Evolutionary conservation across 352 stramenopile genomes (phyloP).

Genomic region (Phytophthora rubi): DNA sequence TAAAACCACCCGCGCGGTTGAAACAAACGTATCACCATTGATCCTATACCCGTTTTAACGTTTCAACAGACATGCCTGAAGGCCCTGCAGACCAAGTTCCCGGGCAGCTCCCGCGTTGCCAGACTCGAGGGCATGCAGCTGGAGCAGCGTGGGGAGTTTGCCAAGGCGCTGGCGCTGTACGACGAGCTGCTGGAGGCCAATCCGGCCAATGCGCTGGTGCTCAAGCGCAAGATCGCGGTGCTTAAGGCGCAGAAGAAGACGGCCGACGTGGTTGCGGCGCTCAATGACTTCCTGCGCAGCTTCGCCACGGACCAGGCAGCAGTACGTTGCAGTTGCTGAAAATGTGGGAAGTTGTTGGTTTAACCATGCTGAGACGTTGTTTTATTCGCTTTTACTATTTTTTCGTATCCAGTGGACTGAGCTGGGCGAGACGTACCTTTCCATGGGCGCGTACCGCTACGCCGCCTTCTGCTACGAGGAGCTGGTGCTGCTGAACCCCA

Average conservation of each 20-base stretch:
- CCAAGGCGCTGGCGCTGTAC: conserved; percentile 65
- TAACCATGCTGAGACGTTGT: not conserved
- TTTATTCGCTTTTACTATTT: conserved; percentile 15
- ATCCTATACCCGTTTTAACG: not conserved
- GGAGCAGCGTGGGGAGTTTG: conserved; percentile 62
- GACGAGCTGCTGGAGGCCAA: conserved; percentile 63
- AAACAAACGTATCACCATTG: not conserved
- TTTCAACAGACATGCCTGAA: conserved; percentile 41
- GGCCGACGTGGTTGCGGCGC: conserved; percentile 52
- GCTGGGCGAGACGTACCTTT: conserved; percentile 64
- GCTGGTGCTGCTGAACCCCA: conserved; percentile 71
- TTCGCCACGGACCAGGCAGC: conserved; percentile 65
- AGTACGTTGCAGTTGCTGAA: conserved; percentile 32
- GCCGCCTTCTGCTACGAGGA: conserved; percentile 80
- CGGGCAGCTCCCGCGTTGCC: conserved; percentile 61
- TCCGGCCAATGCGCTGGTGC: conserved; percentile 61
- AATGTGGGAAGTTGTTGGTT: conserved; percentile 4
- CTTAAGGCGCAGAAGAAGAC: conserved; percentile 73
- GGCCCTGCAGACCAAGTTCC: conserved; percentile 63
- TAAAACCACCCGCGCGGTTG: not conserved
- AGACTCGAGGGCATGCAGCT: conserved; percentile 67
- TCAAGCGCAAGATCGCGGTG: conserved; percentile 72
- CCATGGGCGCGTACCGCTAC: conserved; percentile 59
- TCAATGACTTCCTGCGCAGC: conserved; percentile 65
- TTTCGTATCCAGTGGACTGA: conserved; percentile 55